Base-by-base conservation (phyloP, 176 grass and related monocot species). In the Typha latifolia region DNA sequence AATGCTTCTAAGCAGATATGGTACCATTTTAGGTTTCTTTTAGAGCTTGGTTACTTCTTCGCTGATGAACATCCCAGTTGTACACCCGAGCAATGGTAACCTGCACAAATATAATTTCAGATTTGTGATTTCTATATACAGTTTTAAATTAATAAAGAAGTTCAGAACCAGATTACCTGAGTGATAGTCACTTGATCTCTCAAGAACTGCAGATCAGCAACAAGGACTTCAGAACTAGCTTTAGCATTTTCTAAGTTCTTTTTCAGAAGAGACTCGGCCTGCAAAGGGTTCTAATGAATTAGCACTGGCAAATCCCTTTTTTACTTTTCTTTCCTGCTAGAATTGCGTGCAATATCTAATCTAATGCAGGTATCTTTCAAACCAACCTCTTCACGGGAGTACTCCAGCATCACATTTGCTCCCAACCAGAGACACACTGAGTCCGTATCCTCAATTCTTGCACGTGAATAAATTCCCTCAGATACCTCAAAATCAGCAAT, bases 11-110 rank as follows among this genome's bases (percentile, higher is more conserved):
- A 29, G 27, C 27, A 29, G 27, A 2, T 29, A 3, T 3, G 3
- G 27, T 29, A 29, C 27, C 27, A 21, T 59, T 55, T 89, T 69
- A 89, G 20, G 72, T 70, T 73, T 92, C 88, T 51, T 86, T 86
- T 14, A 55, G 12, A 67, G 61, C 70, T 67, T 90, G 86, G 63
- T 90, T 99, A 63, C 59, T 90, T 82, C 89, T 90, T 76, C 94
- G 74, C 66, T 99, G 94, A 68, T 94, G 94, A 70, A 99, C 94
- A 49, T 99, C 94, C 94, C 94, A 99, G 65, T 99, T 99, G 74
- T 93, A 99, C 43, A 99, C 84, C 8, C 94, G 84, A 43, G 94
- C 94, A 32, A 90, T 87, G 27, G 89, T 99, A 74, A 99, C 94
- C 94, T 99, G 49, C 32, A 75, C 3, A 29, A 18, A 59, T 18